phyloP scores from a whole-genome alignment of 2,329 filamentous ascomycete species.

The Boeremia lycopersici region DNA sequence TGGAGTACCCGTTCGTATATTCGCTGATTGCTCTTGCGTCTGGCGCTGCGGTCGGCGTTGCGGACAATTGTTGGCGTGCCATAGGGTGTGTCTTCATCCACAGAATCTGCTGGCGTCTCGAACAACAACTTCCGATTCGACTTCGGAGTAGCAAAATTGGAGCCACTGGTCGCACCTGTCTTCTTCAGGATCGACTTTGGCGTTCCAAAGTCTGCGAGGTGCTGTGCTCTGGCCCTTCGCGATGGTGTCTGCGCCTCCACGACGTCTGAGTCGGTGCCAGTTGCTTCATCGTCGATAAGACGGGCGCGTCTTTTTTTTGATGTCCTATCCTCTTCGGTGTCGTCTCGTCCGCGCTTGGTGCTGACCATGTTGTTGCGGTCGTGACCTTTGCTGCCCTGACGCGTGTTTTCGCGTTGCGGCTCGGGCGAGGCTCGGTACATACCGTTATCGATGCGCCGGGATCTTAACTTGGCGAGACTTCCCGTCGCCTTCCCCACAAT shows the following conservation, averaged over 20 bases:
- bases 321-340: constrained; percentile 27
- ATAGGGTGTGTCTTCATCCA: constrained; percentile 39
- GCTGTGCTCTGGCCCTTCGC: constrained; percentile 29
- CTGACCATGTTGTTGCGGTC: constrained; percentile 33
- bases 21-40: constrained; percentile 79
- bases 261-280: constrained; percentile 22
- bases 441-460: constrained; percentile 5
- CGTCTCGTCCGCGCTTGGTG: constrained; percentile 40
- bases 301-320: constrained; percentile 38
- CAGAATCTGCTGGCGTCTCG: constrained; percentile 50
- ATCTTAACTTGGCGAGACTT: constrained; percentile 7
- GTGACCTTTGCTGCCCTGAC: constrained; percentile 18
- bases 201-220: constrained; percentile 34
- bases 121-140: constrained; percentile 55
- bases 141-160: constrained; percentile 47
- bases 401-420: constrained; percentile 30
- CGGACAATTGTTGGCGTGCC: constrained; percentile 68
- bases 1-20: constrained; percentile 74
- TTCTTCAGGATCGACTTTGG: constrained; percentile 45
- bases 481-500: constrained; percentile 10
- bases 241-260: constrained; percentile 41
- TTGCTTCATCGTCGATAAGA: constrained; percentile 19
- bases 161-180: constrained; percentile 25
- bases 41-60: constrained; percentile 83
- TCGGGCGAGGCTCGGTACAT: constrained; percentile 13